phyloP scores from a whole-genome alignment of 805 yeast genomes.

The Scheffersomyces coipomensis region DNA sequence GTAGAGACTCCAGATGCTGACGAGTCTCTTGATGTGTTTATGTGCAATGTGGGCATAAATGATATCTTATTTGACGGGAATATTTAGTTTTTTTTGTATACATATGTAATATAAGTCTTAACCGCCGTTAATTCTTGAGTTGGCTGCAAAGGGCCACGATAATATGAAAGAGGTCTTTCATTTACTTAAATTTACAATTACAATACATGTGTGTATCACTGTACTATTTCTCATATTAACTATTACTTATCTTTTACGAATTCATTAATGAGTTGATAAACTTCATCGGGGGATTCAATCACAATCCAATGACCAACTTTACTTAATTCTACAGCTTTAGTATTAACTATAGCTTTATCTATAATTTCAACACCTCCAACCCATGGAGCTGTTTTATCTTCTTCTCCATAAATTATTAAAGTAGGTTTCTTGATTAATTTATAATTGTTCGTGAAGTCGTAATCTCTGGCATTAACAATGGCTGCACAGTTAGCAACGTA shows the following conservation, averaged over 20 bases:
- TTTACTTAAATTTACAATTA: too few relatives aligned
- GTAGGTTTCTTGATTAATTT: slow-evolving; percentile 3
- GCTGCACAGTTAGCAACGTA: slow-evolving; percentile 11
- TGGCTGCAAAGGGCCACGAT: too few relatives aligned
- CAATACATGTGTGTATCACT: too few relatives aligned
- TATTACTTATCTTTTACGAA: not conserved
- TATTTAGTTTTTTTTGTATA: not conserved
- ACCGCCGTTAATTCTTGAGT: too few relatives aligned
- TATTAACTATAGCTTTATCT: slow-evolving; percentile 1
- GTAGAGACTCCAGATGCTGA: not conserved
- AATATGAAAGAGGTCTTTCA: too few relatives aligned
- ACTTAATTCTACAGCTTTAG: not conserved
- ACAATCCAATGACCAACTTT: slow-evolving; percentile 12
- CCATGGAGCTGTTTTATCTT: slow-evolving; percentile 10
- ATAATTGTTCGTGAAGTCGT: slow-evolving; percentile 5
- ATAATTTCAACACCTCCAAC: slow-evolving; percentile 7
- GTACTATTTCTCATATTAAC: not conserved
- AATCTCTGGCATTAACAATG: slow-evolving; percentile 6
- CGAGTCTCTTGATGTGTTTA: slow-evolving; percentile 10
- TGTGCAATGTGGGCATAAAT: slow-evolving; percentile 16
- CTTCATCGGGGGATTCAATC: slow-evolving; percentile 7
- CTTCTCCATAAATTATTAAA: slow-evolving; percentile 9
- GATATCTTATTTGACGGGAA: slow-evolving; percentile 10
- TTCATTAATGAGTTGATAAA: slow-evolving; percentile 1
- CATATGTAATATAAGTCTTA: not conserved